These are phyloP conservation scores for Peterozyma xylosa DNA, from an alignment of 805 yeast genomes.

Conservation along the genomic window DNA sequence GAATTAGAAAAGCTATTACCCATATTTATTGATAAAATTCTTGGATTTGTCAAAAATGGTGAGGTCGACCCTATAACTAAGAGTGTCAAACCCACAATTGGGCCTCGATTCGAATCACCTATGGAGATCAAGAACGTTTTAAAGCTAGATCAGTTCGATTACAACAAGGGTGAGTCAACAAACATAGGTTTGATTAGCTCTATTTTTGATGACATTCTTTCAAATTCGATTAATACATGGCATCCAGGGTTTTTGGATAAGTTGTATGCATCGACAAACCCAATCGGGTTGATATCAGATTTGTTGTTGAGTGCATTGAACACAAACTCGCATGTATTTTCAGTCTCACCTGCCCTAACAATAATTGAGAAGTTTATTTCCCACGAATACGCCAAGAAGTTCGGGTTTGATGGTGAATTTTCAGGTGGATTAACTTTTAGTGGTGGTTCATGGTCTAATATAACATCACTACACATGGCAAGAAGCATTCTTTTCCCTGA, in stretches of 20 bases:
- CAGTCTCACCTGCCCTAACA: constrained; percentile 77
- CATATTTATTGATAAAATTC: constrained; percentile 41
- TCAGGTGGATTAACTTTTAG: constrained; percentile 83
- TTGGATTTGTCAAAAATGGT: constrained; percentile 43
- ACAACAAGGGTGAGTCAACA: constrained; percentile 24
- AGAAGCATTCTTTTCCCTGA: constrained; percentile 60
- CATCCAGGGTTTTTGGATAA: constrained; percentile 81
- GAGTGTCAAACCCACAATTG: constrained; percentile 32
- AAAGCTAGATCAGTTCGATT: constrained; percentile 18
- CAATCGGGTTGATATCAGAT: constrained; percentile 75
- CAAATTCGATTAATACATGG: constrained; percentile 78
- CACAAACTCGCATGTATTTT: constrained; percentile 80
- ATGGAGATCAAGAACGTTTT: constrained; percentile 29
- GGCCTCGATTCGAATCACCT: constrained; percentile 43
- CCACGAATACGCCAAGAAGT: constrained; percentile 58
- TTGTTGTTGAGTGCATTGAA: constrained; percentile 59
- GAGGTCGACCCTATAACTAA: constrained; percentile 23
- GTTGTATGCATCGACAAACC: constrained; percentile 78
- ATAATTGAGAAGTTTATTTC: constrained; percentile 66
- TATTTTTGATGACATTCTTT: constrained; percentile 43
- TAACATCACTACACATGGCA: constrained; percentile 74
- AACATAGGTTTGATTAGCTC: constrained; percentile 14
- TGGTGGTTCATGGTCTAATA: constrained; percentile 85
- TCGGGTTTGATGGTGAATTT: constrained; percentile 43
- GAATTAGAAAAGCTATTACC: constrained; percentile 51